Base-by-base conservation (phyloP, 2,329 filamentous ascomycete species). In the Cryphonectria radicalis region DNA sequence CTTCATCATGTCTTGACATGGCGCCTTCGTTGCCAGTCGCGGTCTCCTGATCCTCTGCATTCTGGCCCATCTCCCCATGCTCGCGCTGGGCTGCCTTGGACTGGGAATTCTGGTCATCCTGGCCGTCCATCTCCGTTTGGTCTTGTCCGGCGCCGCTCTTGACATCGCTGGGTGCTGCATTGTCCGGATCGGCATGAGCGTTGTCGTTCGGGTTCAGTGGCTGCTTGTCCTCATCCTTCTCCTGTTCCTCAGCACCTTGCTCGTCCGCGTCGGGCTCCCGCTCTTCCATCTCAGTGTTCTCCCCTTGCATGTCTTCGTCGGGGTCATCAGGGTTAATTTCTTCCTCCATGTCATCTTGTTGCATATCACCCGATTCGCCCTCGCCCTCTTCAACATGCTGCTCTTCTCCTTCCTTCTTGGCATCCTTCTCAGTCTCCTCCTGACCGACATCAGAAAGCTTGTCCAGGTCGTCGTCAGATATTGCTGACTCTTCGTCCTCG, bases 281-380 rank as follows among this genome's bases (percentile, higher is more conserved):
- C 37, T 78, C 76, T 60, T 71, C 72, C 72, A 71, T 73, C 64
- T 69, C 72, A 25, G 67, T 57, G n/a, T 71, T 71, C 13, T 73
- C 72, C 10, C 72, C 72, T 42, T 57, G 55, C 71, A 69, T 67
- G 32, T 73, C 69, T 63, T 73, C 69, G 13, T 73, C 72, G 14
- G 70, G 63, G 35, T 67, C 62, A 11, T 71, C 72, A 1, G 43
- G 74, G 63, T 80, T 77, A 13, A 73, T 75, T n/a, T 78, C 72
- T 62, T 81, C 78, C 46, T 97, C 91, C 86, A 98, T 92, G 74
- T 97, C 93, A 59, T 97, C 94, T 43, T 73, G 72, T 32, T 71
- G 66, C 72, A 73, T 73, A 0, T 69, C 72, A 25, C 63, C 72
- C 53, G 68, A 46, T 1, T 73, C 70, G 28, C 67, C 72, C 0